Evolutionary conservation across 305 asterid genomes (phyloP).

Genomic region (Caryopteris hybrid): DNA sequence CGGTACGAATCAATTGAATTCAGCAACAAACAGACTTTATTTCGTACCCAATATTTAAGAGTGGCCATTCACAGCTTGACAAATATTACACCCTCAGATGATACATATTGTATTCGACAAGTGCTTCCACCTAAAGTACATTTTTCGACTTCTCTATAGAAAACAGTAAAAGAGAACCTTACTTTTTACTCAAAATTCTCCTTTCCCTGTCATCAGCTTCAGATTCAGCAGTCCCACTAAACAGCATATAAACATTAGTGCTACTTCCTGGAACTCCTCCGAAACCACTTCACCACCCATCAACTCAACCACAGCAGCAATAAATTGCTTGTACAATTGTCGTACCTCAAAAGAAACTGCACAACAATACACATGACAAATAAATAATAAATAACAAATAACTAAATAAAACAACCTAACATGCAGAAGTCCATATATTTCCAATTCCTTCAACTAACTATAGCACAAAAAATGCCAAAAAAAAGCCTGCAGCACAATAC

Average conservation of each 20-base stretch:
- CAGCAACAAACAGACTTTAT: neutral
- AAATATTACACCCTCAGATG: neutral
- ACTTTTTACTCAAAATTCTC: slow-evolving; percentile 54
- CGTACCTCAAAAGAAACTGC: slow-evolving; percentile 76
- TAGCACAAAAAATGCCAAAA: neutral
- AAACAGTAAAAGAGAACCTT: slow-evolving; percentile 12
- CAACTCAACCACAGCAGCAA: slow-evolving; percentile 69
- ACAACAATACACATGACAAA: slow-evolving; percentile 17
- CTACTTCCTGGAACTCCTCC: slow-evolving; percentile 91
- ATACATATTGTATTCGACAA: neutral
- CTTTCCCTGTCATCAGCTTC: slow-evolving; percentile 46
- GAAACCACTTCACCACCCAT: slow-evolving; percentile 80
- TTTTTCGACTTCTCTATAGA: neutral
- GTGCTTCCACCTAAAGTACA: neutral
- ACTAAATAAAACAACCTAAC: neutral
- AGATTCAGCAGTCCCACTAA: slow-evolving; percentile 34
- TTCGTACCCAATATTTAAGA: neutral
- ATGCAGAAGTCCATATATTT: neutral
- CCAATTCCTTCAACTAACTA: slow-evolving; percentile 1
- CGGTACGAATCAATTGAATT: neutral
- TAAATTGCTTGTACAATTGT: slow-evolving; percentile 69
- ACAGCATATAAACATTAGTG: slow-evolving; percentile 57
- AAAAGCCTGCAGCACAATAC: neutral
- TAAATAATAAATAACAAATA: neutral
- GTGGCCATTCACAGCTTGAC: slow-evolving; percentile 1